Evolutionary conservation across 139 green algal species (phyloP), one percentile per base, ranked within the genome.

Genomic region (Marvania coccoides): DNA sequence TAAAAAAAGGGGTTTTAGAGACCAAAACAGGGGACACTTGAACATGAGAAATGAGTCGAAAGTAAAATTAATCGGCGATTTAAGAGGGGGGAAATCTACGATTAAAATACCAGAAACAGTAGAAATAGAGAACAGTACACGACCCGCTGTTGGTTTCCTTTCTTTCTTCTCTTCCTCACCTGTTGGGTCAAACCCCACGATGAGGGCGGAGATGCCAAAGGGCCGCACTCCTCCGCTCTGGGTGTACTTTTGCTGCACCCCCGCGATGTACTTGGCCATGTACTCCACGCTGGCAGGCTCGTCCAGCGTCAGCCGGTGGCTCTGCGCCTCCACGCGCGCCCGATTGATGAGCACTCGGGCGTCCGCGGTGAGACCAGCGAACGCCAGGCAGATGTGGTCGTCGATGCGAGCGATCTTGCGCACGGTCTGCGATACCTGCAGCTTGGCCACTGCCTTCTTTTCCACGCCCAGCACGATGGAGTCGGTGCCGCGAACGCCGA

Each of bases 151-250:
- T n/a, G n/a, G n/a, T n/a, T n/a, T n/a, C n/a, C n/a, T n/a, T n/a
- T n/a, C n/a, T n/a, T n/a, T n/a, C n/a, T n/a, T n/a, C n/a, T n/a
- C n/a, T n/a, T n/a, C n/a, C n/a, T n/a, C n/a, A n/a, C n/a, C n/a
- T n/a, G n/a, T n/a, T n/a, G 67, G 72, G 59, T 93, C 87, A 61
- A 97, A 97, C 19, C 92, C 92, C 19, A 91, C 88, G 47, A 99
- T 92, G 15, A 99, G 85, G 15, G 93, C 97, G 39, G 89, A 96
- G 57, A 99, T 97, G 63, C 95, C 95, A 77, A 99, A 99, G 15
- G 95, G 95, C 6, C 95, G 81, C 57, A 97, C 88, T 47, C 95
- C 95, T 13, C 94, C 91, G 61, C 84, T 95, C 80, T 99, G 93
- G 29, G 92, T 97, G 83, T 97, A 98, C 59, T 91, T 90, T 67